Evolutionary conservation across 129 eudicot genomes (phyloP), one percentile per base, ranked within the genome.

Genomic region (Heracleum sosnowskyi): DNA sequence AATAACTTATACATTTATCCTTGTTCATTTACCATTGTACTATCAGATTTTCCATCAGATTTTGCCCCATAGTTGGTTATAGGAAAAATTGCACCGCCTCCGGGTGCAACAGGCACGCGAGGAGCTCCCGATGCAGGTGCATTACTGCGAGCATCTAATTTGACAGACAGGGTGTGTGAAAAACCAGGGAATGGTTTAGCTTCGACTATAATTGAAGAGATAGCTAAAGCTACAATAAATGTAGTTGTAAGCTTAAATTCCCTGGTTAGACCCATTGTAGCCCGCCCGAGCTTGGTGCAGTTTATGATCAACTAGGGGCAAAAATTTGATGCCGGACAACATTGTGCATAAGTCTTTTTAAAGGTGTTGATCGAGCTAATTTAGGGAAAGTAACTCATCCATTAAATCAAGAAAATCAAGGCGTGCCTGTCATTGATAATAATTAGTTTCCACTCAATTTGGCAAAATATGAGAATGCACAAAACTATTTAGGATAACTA

Each of bases 11-110:
- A 29, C 17, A 31, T 31, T 68, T 3, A 34, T 33, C 13, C 26
- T 12, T 17, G 3, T 72, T 26, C 53, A 44, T n/a, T 22, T 70
- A 70, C 76, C 76, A 40, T 72, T 72, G 76, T 9, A 20, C 76
- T 72, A 72, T 72, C 76, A 5, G 29, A 26, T 72, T 72, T 72
- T 72, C 76, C 76, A 72, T n/a, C 76, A 22, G 26, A 1, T 22
- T 72, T 41, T 40, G 76, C 76, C 51, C 76, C 76, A 11, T 72
- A 72, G 9, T 72, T 72, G 18, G 51, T 72, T 49, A 72, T 44
- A 72, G 12, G 8, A 26, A 72, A 72, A 72, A 39, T 51, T 34
- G 47, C 76, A 40, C 20, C 34, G 1, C 31, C 76, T 22, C 10
- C 53, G 11, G 34, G 51, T 40, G 49, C 51, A 37, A 12, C 37